These are phyloP conservation scores for Caryopteris hybrid DNA, from an alignment of 305 asterid species.

Conservation along the genomic window DNA sequence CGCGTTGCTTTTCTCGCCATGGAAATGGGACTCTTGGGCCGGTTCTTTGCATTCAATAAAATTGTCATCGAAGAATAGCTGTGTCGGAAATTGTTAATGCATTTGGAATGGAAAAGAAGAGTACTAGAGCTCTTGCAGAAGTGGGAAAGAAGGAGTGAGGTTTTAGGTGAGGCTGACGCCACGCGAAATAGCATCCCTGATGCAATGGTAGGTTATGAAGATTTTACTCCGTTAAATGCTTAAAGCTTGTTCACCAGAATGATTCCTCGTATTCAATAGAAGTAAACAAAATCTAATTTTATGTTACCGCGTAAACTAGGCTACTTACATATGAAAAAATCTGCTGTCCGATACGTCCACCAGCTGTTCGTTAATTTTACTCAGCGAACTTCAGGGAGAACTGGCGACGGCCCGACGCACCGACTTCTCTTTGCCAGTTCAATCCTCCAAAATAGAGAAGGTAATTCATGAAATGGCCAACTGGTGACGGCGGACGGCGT, in stretches of 20 bases:
- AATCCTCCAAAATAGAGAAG: neutral
- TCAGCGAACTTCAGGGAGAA: neutral
- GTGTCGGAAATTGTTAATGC: conserved; percentile 18
- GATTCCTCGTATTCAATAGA: neutral
- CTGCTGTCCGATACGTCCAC: conserved; percentile 7
- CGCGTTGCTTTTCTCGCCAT: conserved; percentile 32
- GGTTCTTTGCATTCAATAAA: conserved; percentile 20
- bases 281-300: neutral
- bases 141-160: conserved; percentile 33
- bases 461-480: neutral
- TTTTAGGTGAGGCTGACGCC: conserved; percentile 34
- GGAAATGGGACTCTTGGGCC: conserved; percentile 18
- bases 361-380: conserved; percentile 16
- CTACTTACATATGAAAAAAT: neutral
- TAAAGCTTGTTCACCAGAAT: conserved; percentile 18
- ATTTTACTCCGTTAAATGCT: neutral
- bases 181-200: conserved; percentile 35
- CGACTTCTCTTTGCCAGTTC: neutral
- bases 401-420: neutral
- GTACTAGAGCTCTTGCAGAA: conserved; percentile 30
- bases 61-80: conserved; percentile 13
- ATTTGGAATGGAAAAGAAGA: conserved; percentile 20
- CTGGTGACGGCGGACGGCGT: neutral
- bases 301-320: neutral
- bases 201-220: neutral